Base-by-base conservation (phyloP, 768 basidiomycete genomes). In the Ramaria sp. region DNA sequence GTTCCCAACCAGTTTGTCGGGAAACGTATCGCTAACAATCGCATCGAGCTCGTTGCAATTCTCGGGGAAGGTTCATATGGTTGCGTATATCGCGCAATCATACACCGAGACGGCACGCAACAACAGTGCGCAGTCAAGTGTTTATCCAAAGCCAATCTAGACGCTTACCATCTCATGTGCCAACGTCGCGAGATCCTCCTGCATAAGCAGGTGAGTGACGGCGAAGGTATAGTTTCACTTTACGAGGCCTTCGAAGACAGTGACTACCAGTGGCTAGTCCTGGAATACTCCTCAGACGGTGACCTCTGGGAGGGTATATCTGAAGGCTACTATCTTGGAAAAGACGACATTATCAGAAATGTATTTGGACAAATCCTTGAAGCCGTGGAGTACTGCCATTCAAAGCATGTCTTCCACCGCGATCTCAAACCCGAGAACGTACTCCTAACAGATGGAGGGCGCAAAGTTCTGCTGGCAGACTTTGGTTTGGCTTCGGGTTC, bases 1-100 rank as follows among this genome's bases (percentile, higher is more conserved):
- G 45, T 30, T 24, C 45, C 45, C 28, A 47, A 47, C 24, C 45
- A 47, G 7, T 30, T 51, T n/a, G 50, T 86, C 58, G 93, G 93
- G 43, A 83, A 84, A 58, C 69, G 80, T 65, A 89, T 98, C 73
- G 90, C 94, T 75, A 76, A 79, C 59, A 83, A 82, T 60, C 71
- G 79, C 48, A 79, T 97, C 56, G 79, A 92, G 68, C 83, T 98
- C 57, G 78, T 87, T 61, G 81, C 87, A 62, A 77, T 94, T 59
- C 79, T 97, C 50, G 95, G 95, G 32, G 80, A 87, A 32, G 95
- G 95, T 12, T 94, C 94, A 22, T 98, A 96, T 65, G 95, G 95
- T 52, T 83, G 93, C 61, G 95, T 97, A 10, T 96, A 95, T 67
- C 85, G 88, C 54, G 94, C 90, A 24, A 73, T 87, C 56, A 86